phyloP scores from a whole-genome alignment of 2,329 filamentous ascomycete species.

The Penicillium griseofulvum region DNA sequence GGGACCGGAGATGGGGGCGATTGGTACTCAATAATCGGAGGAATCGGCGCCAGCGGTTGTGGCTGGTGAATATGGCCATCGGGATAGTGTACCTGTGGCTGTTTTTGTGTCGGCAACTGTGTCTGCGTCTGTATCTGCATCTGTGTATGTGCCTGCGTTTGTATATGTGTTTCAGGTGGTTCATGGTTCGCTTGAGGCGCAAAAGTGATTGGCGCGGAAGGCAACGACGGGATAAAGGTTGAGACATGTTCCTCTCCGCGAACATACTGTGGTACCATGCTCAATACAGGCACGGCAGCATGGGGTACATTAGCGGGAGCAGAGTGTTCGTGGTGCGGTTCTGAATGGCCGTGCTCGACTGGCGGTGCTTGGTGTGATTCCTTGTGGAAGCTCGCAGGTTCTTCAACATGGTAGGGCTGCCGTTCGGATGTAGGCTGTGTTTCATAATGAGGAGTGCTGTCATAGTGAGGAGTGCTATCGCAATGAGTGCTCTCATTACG shows the following conservation, averaged over 20 bases:
- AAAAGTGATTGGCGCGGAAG: slow-evolving; percentile 14
- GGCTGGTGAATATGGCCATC: slow-evolving; percentile 27
- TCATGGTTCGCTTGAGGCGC: slow-evolving; percentile 10
- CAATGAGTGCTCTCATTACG: background rate
- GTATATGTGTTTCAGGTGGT: slow-evolving; percentile 4
- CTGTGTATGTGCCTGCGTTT: background rate
- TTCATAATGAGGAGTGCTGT: background rate
- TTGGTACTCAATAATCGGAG: slow-evolving; percentile 41
- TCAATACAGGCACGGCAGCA: slow-evolving; percentile 24
- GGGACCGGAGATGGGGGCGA: slow-evolving; percentile 30
- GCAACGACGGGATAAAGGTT: slow-evolving; percentile 28
- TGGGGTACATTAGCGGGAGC: background rate
- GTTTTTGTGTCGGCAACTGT: background rate
- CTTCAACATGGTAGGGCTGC: slow-evolving; percentile 6
- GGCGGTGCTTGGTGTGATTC: slow-evolving; percentile 2
- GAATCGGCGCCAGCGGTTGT: slow-evolving; percentile 42
- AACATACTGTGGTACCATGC: slow-evolving; percentile 46
- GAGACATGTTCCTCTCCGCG: slow-evolving; percentile 45
- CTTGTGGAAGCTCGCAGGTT: background rate
- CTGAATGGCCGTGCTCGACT: background rate
- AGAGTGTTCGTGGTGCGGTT: background rate
- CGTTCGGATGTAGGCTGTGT: background rate
- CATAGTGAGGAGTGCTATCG: background rate
- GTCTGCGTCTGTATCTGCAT: background rate
- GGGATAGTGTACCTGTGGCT: background rate